A percentile compares a stretch with the other conserved stretches of the same genome.
These are phyloP conservation scores for Trypanosoma melophagium DNA, from an alignment of 208 protist species.

Conservation along the genomic window DNA sequence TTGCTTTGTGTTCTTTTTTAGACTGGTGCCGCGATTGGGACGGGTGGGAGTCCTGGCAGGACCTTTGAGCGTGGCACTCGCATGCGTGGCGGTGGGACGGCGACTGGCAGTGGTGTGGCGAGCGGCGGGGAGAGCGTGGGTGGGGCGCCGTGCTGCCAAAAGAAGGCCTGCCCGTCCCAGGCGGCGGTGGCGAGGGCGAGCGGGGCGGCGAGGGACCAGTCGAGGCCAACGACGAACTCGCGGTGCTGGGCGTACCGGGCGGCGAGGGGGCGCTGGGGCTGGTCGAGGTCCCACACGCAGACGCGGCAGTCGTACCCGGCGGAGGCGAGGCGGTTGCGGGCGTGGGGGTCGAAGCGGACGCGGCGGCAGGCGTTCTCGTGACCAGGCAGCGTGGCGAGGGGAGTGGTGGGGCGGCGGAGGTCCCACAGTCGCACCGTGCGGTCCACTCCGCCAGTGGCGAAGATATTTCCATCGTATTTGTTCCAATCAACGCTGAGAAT, in stretches of 20 bases:
- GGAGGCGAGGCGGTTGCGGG: conserved; percentile 70
- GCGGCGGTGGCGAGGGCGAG: conserved; percentile 62
- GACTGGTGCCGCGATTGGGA: conserved; percentile 25
- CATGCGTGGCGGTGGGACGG: conserved; percentile 74
- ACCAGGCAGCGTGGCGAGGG: conserved; percentile 73
- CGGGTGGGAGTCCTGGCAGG: conserved; percentile 60
- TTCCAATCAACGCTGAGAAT: conserved; percentile 91
- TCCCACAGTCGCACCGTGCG: conserved; percentile 87
- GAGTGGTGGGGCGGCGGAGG: conserved; percentile 66
- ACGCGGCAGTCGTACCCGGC: conserved; percentile 89
- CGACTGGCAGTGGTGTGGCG: conserved; percentile 47
- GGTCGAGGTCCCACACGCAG: conserved; percentile 84
- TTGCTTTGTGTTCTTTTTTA: conserved; percentile 1
- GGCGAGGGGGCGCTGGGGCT: conserved; percentile 73
- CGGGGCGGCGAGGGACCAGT: conserved; percentile 77
- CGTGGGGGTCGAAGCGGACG: conserved; percentile 81
- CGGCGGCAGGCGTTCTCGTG: conserved; percentile 88
- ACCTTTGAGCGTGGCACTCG: conserved; percentile 55
- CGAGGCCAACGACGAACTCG: conserved; percentile 88
- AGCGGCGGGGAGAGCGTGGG: conserved; percentile 48
- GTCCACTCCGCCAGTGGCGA: conserved; percentile 86
- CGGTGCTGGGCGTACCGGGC: conserved; percentile 86
- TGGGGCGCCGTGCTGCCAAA: conserved; percentile 59
- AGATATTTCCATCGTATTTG: conserved; percentile 87
- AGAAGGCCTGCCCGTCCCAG: conserved; percentile 78